Base-by-base conservation (phyloP, 257 asterid species). In the Penstemon barbatus region DNA sequence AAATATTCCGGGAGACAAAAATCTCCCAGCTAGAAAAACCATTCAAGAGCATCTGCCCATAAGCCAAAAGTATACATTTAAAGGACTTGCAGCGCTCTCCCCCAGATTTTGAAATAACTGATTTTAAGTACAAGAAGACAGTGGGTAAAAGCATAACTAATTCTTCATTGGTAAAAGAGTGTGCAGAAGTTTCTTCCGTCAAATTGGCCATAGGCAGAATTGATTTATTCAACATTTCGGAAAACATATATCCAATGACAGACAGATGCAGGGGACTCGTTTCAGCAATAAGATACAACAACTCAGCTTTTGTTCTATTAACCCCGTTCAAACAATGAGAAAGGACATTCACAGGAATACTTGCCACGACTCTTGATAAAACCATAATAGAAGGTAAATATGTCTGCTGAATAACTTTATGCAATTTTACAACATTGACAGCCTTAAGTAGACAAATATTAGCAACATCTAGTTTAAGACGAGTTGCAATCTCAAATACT, bases 361-460 rank as follows among this genome's bases (percentile, higher is more conserved):
- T 63, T 50, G 90, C 75, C 33, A 84, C 62, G 74, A 84, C 83
- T 84, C 92, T 85, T 53, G 86, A 86, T 63, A 83, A 50, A 76
- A 71, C 79, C 93, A 84, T 81, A 70, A 76, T 55, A 42, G 82
- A 80, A 61, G 77, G 77, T 63, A 77, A 77, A 69, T 72, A 65
- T n/a, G 77, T 61, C 57, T 70, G 62, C 78, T 78, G 82, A 76
- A 66, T 58, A 70, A 68, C 75, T 64, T 71, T 79, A 48, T 68
- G 88, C 69, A 58, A 52, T 79, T 81, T 77, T 58, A 83, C 80
- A 7, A 85, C 79, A 78, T 78, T 90, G 57, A 86, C 73, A 70
- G 96, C 96, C 74, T 88, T 86, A 46, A 88, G 86, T 74, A 90
- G 84, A 76, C 95, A 90, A 19, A 63, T 56, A 82, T 88, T 86